phyloP scores from a whole-genome alignment of 352 stramenopile genomes.

The Phytophthora parvispora region DNA sequence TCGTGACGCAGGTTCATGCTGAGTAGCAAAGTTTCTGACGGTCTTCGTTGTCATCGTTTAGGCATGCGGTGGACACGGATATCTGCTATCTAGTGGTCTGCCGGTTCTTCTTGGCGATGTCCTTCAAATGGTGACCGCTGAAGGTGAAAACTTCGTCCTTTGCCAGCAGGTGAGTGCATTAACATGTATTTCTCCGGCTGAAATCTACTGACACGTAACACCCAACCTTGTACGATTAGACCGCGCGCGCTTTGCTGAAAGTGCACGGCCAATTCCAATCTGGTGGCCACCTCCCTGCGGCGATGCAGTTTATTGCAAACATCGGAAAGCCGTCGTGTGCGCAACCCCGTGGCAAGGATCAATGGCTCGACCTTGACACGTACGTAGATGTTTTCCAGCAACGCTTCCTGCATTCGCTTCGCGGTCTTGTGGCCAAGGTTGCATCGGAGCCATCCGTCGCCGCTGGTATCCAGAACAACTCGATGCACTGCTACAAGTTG shows the following conservation, averaged over 20 bases:
- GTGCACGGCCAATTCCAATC: constrained; percentile 47
- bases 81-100: constrained; percentile 83
- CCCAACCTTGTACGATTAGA: constrained; percentile 25
- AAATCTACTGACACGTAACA: not conserved
- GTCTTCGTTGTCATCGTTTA: constrained; percentile 29
- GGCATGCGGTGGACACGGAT: constrained; percentile 96
- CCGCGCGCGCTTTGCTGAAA: constrained; percentile 58
- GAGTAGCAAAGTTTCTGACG: no score
- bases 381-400: constrained; percentile 64
- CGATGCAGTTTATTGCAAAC: constrained; percentile 55
- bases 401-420: constrained; percentile 63
- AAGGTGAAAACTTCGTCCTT: constrained; percentile 98
- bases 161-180: constrained; percentile 82
- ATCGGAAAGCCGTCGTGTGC: constrained; percentile 47
- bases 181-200: not conserved
- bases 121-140: constrained; percentile 96
- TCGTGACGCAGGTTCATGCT: no score
- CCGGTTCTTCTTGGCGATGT: constrained; percentile 90
- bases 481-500: constrained; percentile 69
- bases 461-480: constrained; percentile 67
- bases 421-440: constrained; percentile 49
- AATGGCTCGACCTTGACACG: constrained; percentile 49
- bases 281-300: constrained; percentile 32
- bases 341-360: constrained; percentile 25
- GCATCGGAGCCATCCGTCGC: constrained; percentile 31